Evolutionary conservation across 352 stramenopile species (phyloP).

Genomic region (Pythium myriotylum): DNA sequence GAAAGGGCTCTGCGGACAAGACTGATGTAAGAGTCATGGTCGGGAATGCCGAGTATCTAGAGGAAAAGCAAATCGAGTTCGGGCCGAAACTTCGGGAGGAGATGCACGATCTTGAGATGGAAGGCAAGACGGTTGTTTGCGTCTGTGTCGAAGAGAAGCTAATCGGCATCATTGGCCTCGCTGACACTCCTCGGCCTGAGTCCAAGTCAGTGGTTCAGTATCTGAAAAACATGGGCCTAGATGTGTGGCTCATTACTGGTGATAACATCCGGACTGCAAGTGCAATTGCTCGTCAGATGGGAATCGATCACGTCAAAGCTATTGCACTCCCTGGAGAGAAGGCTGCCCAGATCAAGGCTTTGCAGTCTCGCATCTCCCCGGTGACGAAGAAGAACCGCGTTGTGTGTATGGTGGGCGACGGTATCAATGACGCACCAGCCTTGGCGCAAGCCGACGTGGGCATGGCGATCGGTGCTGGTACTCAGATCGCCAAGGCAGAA

Average conservation of each 20-base stretch:
- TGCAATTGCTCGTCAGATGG: constrained; percentile 88
- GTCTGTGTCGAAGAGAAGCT: constrained; percentile 74
- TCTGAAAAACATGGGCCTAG: constrained; percentile 79
- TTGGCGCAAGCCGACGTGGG: constrained; percentile 92
- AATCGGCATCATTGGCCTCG: constrained; percentile 74
- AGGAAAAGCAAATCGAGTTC: constrained; percentile 77
- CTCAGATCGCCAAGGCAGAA: constrained; percentile 87
- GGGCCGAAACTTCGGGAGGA: constrained; percentile 59
- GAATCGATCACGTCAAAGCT: constrained; percentile 85
- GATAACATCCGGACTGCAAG: constrained; percentile 93
- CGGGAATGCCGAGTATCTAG: constrained; percentile 79
- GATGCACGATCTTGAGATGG: constrained; percentile 83
- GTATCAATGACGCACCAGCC: constrained; percentile 95
- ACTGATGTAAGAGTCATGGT: constrained; percentile 58
- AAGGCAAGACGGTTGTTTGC: constrained; percentile 86
- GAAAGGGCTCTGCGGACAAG: constrained; percentile 19
- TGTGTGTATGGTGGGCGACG: constrained; percentile 93
- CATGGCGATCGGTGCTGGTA: constrained; percentile 92
- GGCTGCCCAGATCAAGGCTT: constrained; percentile 87
- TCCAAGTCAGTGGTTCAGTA: constrained; percentile 69
- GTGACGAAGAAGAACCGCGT: constrained; percentile 80
- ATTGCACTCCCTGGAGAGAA: constrained; percentile 95
- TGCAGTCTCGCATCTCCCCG: constrained; percentile 73
- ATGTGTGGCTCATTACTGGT: constrained; percentile 90
- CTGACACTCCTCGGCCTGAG: constrained; percentile 76